These are phyloP conservation scores for Lantana camara DNA, from an alignment of 257 asterid genomes.

Conservation along the genomic window DNA sequence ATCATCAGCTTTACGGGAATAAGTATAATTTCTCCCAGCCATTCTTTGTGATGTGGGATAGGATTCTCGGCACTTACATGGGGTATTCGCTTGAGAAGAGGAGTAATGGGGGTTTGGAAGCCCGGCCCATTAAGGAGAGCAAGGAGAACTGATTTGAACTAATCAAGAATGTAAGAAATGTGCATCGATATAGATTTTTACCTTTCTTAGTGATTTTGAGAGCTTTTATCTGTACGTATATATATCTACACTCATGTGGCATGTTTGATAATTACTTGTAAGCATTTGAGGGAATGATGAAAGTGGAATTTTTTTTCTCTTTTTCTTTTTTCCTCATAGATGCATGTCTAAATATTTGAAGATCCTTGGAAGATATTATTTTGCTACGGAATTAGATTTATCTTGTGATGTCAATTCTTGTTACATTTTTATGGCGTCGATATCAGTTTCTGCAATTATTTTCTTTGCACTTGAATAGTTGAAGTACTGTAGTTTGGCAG, in stretches of 20 bases:
- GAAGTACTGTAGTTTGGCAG: too few relatives aligned
- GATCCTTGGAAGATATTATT: too few relatives aligned
- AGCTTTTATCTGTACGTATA: constrained; percentile 40
- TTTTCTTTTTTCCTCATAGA: too few relatives aligned
- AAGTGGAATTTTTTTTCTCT: constrained; percentile 12
- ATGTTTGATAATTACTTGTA: constrained; percentile 41
- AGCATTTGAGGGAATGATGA: constrained; percentile 32
- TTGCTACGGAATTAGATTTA: too few relatives aligned
- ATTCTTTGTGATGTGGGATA: constrained; percentile 88
- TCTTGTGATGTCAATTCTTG: too few relatives aligned
- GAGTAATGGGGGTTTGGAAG: constrained; percentile 73
- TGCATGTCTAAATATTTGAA: too few relatives aligned
- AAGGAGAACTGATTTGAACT: constrained; percentile 46
- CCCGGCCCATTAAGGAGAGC: constrained; percentile 67
- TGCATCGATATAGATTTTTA: constrained; percentile 41
- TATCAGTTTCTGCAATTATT: too few relatives aligned
- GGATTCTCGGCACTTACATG: constrained; percentile 85
- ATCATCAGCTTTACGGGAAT: constrained; percentile 86
- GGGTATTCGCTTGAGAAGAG: constrained; percentile 80
- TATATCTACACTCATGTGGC: constrained; percentile 34
- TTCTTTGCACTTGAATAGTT: too few relatives aligned
- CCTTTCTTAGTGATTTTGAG: constrained; percentile 26
- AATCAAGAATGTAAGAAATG: constrained; percentile 27
- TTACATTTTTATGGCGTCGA: too few relatives aligned
- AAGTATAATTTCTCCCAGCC: constrained; percentile 93